phyloP scores from a whole-genome alignment of 2,329 filamentous ascomycete species.

The Colletotrichum plurivorum region DNA sequence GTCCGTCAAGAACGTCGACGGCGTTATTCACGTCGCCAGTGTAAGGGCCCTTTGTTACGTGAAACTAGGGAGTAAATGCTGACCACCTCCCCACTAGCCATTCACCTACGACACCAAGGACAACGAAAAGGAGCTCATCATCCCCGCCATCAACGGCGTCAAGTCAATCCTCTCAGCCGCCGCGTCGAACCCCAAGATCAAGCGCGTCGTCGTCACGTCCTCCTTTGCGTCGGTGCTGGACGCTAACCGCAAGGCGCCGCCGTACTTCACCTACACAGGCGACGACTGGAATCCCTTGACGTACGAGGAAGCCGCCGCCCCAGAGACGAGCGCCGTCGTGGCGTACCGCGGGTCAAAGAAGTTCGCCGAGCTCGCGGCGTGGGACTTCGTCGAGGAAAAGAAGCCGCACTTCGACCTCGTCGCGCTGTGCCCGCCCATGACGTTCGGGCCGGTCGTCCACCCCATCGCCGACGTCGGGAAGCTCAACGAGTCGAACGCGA shows the following conservation, averaged over 20 bases:
- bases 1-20: constrained; percentile 57
- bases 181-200: constrained; percentile 43
- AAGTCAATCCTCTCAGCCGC: constrained; percentile 55
- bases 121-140: constrained; percentile 60
- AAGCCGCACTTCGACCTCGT: constrained; percentile 59
- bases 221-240: constrained; percentile 78
- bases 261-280: constrained; percentile 67
- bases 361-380: constrained; percentile 52
- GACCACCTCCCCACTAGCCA: constrained; percentile 48
- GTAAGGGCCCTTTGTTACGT: constrained; percentile 44
- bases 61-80: not conserved
- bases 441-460: constrained; percentile 60
- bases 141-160: constrained; percentile 62
- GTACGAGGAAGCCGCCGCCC: constrained; percentile 60
- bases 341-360: constrained; percentile 54
- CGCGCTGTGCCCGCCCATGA: constrained; percentile 60
- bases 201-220: constrained; percentile 69
- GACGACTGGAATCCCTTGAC: constrained; percentile 72
- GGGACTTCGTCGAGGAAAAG: constrained; percentile 51
- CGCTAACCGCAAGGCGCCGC: constrained; percentile 58
- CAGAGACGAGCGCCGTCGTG: constrained; percentile 55
- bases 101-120: constrained; percentile 59
- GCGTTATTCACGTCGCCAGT: constrained; percentile 61
- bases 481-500: constrained; percentile 59
- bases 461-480: constrained; percentile 51